Conservation (phyloP, 306 rosid species). For the Prunus padus region DNA sequence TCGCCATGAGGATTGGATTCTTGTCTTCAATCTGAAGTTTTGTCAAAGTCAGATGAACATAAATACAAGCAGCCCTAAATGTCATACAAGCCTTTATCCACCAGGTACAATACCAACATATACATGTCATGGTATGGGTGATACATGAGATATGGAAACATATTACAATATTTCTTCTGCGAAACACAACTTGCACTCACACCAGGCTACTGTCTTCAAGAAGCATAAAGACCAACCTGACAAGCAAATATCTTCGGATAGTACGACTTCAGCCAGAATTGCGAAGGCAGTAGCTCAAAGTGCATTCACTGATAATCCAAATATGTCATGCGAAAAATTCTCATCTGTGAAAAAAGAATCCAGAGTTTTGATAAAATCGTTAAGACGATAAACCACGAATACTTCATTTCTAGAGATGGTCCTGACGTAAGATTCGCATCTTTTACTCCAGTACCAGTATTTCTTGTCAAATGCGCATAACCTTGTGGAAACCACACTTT, state of each 20-base stretch:
- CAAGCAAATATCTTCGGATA: neutral
- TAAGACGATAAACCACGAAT: neutral
- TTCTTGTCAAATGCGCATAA: neutral
- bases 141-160: neutral
- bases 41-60: neutral
- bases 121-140: neutral
- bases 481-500: neutral
- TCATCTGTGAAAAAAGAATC: neutral
- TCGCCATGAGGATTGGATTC: neutral
- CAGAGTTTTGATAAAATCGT: neutral
- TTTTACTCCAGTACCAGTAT: neutral
- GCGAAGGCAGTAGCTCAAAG: neutral
- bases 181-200: neutral
- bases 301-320: neutral
- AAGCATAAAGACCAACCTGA: neutral
- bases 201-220: neutral
- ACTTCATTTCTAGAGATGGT: neutral
- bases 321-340: neutral
- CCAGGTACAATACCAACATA: neutral
- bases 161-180: neutral
- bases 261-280: neutral
- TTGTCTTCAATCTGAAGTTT: neutral
- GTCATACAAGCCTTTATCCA: neutral
- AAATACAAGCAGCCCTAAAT: neutral
- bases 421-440: neutral